Percentiles rank a stretch among this genome's conserved stretches.
Evolutionary conservation across 2,329 filamentous ascomycete species (phyloP).

Genomic region (Botrytis cinerea): DNA sequence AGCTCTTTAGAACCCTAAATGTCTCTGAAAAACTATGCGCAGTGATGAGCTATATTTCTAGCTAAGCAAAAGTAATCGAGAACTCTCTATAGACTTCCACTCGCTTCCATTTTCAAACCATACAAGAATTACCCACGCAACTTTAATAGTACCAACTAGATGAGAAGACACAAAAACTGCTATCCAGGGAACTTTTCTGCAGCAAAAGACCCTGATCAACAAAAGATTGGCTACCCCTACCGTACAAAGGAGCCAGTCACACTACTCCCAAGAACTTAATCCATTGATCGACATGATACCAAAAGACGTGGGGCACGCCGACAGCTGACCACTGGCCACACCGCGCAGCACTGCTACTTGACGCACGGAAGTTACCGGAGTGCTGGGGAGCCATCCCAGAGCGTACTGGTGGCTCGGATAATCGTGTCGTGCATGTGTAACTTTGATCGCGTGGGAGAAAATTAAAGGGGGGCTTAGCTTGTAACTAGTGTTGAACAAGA

Average conservation of each 20-base stretch:
- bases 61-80: not conserved
- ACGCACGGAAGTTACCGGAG: not conserved
- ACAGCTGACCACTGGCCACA: not conserved
- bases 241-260: not conserved
- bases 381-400: not conserved
- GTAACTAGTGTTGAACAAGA: not conserved
- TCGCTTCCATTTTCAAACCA: not conserved
- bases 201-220: too few relatives aligned
- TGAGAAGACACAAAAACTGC: not conserved
- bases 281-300: not conserved
- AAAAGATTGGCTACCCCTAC: too few relatives aligned
- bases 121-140: not conserved
- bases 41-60: not conserved
- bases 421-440: not conserved
- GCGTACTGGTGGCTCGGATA: not conserved
- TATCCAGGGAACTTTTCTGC: not conserved
- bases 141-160: not conserved
- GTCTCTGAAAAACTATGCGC: not conserved
- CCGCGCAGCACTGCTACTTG: not conserved
- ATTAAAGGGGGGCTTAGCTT: constrained; percentile 18
- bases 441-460: not conserved
- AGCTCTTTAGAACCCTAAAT: not conserved
- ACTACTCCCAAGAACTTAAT: not conserved
- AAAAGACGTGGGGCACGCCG: not conserved
- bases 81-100: not conserved